Base-by-base conservation (phyloP, 345 rosid genomes). In the Luvunga scandens region DNA sequence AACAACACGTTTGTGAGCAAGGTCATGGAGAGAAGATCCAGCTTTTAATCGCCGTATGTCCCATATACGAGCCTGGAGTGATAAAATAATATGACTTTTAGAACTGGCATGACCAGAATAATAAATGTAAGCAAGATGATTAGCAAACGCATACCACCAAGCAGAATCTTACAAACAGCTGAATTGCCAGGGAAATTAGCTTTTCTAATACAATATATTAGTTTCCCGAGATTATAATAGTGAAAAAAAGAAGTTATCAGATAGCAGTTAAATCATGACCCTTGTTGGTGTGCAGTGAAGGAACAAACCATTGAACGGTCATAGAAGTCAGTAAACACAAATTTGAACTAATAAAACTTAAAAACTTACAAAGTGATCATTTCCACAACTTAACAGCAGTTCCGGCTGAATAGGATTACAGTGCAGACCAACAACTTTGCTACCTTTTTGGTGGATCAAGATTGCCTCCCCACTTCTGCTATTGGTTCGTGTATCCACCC, bases 391-490 rank as follows among this genome's bases (percentile, higher is more conserved):
- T 81, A 95, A 84, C 53, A 94, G 85, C 83, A 94, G 90, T 83
- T 91, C 98, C 1, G 97, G 97, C 56, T 92, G 99, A 75, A 92
- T 85, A 30, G 98, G 98, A 87, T 94, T 94, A 88, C 98, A 94
- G 78, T 96, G 97, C 28, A 96, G 93, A 64, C 99, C 93, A 79
- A 91, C 97, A 59, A 96, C 99, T 88, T 96, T 96, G 86, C 85
- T 91, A 27, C 95, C 92, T 86, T 89, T 89, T 93, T 92, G 92
- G 85, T 96, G 99, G 77, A 96, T 89, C 90, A 96, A 82, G 83
- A 91, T 75, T 50, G 94, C 81, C 71, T 84, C 87, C 70, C 92
- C 92, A 9, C 71, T 75, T 82, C 77, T 71, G 75, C 62, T 81
- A 82, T 94, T 90, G 78, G 91, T 86, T 31, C 98, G 99, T 66